Evolutionary conservation across 768 basidiomycete species (phyloP).

Genomic region (Leccinum aurantiacum): DNA sequence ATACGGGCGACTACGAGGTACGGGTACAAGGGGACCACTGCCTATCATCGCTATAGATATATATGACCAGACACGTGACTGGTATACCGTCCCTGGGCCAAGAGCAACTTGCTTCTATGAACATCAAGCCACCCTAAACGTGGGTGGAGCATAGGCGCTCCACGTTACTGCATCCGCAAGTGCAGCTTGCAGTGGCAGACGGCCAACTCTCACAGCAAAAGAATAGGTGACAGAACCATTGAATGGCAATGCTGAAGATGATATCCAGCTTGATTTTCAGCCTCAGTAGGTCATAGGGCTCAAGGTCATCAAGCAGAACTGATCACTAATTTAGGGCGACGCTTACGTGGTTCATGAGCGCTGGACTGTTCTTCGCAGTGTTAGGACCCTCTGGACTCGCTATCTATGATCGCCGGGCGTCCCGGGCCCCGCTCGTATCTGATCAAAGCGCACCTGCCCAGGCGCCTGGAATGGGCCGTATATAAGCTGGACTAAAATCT

Average conservation of each 20-base stretch:
- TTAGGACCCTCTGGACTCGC: neutral
- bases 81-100: neutral
- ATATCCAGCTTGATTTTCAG: neutral
- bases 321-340: neutral
- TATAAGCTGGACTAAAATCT: neutral
- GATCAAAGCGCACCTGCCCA: neutral
- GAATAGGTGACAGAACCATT: neutral
- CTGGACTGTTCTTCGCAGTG: neutral
- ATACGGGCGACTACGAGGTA: neutral
- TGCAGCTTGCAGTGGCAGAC: neutral
- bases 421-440: neutral
- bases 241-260: neutral
- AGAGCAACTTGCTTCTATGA: neutral
- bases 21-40: neutral
- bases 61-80: neutral
- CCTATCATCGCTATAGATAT: neutral
- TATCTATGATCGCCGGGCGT: too few species aligned
- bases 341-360: neutral
- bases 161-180: neutral
- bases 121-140: neutral
- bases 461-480: neutral
- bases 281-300: neutral
- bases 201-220: neutral
- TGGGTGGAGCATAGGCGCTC: neutral
- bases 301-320: neutral